A percentile compares a stretch with the other conserved stretches of the same genome.
These are phyloP conservation scores for Lachnellula willkommii DNA, from an alignment of 2,329 filamentous ascomycete genomes.

Conservation along the genomic window DNA sequence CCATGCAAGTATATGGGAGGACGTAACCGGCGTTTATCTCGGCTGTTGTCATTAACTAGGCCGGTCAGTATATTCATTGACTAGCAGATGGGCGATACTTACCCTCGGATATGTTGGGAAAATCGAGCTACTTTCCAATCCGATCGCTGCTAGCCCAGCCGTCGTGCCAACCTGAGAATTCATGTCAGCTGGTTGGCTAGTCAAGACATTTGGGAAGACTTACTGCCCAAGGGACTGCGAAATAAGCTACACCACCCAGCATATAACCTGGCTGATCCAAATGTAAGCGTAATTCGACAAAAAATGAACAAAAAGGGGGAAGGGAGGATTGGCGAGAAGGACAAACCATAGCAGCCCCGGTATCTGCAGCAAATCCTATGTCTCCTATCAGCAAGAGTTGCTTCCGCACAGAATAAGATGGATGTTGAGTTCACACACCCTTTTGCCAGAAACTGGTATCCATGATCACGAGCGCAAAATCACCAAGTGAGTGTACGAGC, in stretches of 20 bases:
- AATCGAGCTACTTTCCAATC: neutral
- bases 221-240: constrained; percentile 49
- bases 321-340: too few relatives aligned
- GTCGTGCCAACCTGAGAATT: constrained; percentile 76
- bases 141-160: neutral
- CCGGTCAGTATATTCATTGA: neutral
- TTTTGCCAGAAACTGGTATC: constrained; percentile 17
- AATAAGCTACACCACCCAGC: constrained; percentile 48
- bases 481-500: constrained; percentile 43
- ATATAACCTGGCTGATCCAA: constrained; percentile 48
- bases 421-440: neutral
- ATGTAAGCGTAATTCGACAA: neutral
- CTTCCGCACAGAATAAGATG: too few relatives aligned
- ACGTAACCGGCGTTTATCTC: constrained; percentile 68
- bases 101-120: constrained; percentile 55
- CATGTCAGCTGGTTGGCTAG: constrained; percentile 34
- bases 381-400: too few relatives aligned
- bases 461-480: constrained; percentile 48
- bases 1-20: constrained; percentile 63
- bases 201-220: constrained; percentile 34
- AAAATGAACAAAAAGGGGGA: too few relatives aligned
- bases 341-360: neutral
- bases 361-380: neutral
- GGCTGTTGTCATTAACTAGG: constrained; percentile 50
- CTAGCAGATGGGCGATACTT: neutral